Evolutionary conservation across 1,284 basidiomycete species (phyloP).

Genomic region (Ganoderma sp.): DNA sequence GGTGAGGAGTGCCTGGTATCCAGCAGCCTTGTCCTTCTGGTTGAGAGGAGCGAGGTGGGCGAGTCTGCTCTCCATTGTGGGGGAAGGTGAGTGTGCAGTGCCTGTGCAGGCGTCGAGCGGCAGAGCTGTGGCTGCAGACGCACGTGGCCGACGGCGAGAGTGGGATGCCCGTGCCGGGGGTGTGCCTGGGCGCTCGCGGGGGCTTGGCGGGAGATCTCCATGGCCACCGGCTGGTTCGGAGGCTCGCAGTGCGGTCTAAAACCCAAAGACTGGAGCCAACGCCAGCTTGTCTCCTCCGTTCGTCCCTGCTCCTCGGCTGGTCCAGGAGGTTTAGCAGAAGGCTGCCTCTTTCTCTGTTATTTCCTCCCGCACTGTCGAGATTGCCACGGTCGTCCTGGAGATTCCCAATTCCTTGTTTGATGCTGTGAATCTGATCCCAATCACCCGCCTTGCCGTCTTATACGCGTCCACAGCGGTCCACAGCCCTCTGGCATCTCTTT

Average conservation of each 20-base stretch:
- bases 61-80: conserved; percentile 67
- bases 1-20: conserved; percentile 67
- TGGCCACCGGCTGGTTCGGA: too few relatives aligned
- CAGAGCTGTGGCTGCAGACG: conserved; percentile 12
- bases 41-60: conserved; percentile 63
- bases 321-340: conserved; percentile 18
- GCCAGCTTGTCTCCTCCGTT: background rate
- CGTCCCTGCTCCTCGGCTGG: conserved; percentile 19
- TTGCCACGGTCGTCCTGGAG: conserved; percentile 45
- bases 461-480: conserved; percentile 14
- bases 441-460: conserved; percentile 26
- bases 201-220: background rate
- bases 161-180: background rate
- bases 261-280: background rate
- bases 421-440: conserved; percentile 34
- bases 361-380: conserved; percentile 16
- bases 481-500: conserved; percentile 20
- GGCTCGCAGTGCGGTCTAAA: background rate
- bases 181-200: background rate
- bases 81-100: background rate
- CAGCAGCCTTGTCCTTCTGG: conserved; percentile 85
- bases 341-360: conserved; percentile 27
- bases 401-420: conserved; percentile 33
- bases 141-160: conserved; percentile 22
- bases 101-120: too few relatives aligned